phyloP scores from a whole-genome alignment of 2,329 filamentous ascomycete genomes.

The Aplosporella prunicola region DNA sequence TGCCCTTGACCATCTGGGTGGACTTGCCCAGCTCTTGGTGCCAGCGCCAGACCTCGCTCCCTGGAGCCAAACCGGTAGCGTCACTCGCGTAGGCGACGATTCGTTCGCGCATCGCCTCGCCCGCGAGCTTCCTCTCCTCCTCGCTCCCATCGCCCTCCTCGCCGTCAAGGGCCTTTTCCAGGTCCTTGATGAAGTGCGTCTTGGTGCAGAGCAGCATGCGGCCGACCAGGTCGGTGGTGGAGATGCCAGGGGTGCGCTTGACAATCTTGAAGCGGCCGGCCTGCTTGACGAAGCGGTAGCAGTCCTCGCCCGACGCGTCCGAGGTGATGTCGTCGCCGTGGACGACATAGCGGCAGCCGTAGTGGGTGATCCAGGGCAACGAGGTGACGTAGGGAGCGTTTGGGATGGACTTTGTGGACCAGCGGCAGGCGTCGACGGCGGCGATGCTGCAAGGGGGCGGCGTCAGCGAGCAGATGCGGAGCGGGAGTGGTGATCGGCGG shows the following conservation, averaged over 20 bases:
- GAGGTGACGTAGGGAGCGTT: conserved; percentile 91
- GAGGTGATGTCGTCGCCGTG: conserved; percentile 97
- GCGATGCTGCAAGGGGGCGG: conserved; percentile 50
- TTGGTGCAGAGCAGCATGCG: conserved; percentile 96
- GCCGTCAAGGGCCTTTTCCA: conserved; percentile 59
- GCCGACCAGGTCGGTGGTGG: conserved; percentile 94
- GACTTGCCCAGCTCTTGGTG: conserved; percentile 47
- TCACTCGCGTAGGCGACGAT: conserved; percentile 84
- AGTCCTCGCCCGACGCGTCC: conserved; percentile 86
- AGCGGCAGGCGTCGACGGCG: conserved; percentile 89
- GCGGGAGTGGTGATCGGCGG: conserved; percentile 15
- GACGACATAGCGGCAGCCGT: conserved; percentile 90
- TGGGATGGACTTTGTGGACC: conserved; percentile 77
- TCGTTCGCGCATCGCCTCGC: conserved; percentile 61
- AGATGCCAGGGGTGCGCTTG: conserved; percentile 91
- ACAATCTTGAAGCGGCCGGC: conserved; percentile 93
- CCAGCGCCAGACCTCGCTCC: conserved; percentile 83
- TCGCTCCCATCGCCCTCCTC: conserved; percentile 61
- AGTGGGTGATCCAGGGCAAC: conserved; percentile 88
- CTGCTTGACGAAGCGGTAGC: conserved; percentile 94
- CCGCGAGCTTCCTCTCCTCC: conserved; percentile 56
- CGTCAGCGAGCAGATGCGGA: conserved; percentile 12
- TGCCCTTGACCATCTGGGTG: conserved; percentile 58
- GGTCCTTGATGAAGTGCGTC: conserved; percentile 80
- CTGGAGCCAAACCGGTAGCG: conserved; percentile 66